Evolutionary conservation across 1,139 yeast genomes (phyloP).

Genomic region (Pichia sp.): DNA sequence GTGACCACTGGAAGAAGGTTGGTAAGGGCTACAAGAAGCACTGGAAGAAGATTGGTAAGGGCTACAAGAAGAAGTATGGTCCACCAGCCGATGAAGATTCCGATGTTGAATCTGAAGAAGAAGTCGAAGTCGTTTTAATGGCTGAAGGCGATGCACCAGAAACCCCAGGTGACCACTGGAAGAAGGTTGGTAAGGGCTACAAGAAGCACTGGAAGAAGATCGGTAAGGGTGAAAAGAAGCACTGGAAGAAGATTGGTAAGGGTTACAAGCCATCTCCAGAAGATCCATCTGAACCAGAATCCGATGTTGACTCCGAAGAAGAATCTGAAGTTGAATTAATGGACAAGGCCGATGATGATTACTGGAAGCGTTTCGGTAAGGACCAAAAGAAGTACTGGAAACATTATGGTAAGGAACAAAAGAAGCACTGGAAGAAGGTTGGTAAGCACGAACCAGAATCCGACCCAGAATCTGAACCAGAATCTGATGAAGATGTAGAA

Average conservation of each 20-base stretch:
- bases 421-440: too few relatives aligned
- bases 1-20: constrained; percentile 15
- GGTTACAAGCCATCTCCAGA: neutral
- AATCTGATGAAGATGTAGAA: too few relatives aligned
- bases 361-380: constrained; percentile 23
- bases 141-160: constrained; percentile 10
- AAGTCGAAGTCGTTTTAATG: constrained; percentile 3
- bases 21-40: constrained; percentile 27
- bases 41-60: constrained; percentile 29
- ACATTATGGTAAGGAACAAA: neutral
- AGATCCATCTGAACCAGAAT: constrained; percentile 3
- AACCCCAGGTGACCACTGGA: constrained; percentile 20
- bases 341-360: constrained; percentile 6
- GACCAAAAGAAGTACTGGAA: constrained; percentile 22
- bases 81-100: constrained; percentile 17
- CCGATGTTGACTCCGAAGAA: too few relatives aligned
- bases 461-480: too few relatives aligned
- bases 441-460: too few relatives aligned
- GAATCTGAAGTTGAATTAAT: too few relatives aligned
- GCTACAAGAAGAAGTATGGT: constrained; percentile 24
- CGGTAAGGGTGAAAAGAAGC: constrained; percentile 19
- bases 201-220: constrained; percentile 22
- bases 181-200: constrained; percentile 21
- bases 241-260: too few relatives aligned
- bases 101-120: constrained; percentile 15